These are phyloP conservation scores for Didymosphaeria variabile DNA, from an alignment of 2,329 filamentous ascomycete species.

Conservation along the genomic window DNA sequence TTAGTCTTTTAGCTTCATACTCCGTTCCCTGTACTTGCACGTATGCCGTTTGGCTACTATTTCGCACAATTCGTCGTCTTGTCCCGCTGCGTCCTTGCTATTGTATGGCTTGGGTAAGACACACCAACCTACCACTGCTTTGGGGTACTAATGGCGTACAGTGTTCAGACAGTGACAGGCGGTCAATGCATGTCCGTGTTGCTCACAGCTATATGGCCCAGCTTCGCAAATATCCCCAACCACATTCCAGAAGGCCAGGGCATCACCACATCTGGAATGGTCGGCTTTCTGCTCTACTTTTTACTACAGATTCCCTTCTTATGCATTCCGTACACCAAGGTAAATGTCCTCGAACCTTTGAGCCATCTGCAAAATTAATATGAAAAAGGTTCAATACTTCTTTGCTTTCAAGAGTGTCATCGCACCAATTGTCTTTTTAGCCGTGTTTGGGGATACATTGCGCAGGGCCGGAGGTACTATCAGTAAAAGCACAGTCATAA, in stretches of 20 bases:
- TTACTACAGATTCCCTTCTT: slow-evolving; percentile 37
- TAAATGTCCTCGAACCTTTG: not conserved
- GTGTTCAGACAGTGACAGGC: slow-evolving; percentile 35
- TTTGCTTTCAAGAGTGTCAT: slow-evolving; percentile 39
- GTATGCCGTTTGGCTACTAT: slow-evolving; percentile 38
- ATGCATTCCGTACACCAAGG: slow-evolving; percentile 35
- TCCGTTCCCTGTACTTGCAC: slow-evolving; percentile 35
- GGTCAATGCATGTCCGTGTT: slow-evolving; percentile 37
- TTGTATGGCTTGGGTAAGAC: slow-evolving; percentile 47
- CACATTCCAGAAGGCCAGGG: slow-evolving; percentile 29
- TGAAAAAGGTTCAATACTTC: slow-evolving; percentile 28
- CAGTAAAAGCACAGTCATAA: slow-evolving; percentile 41
- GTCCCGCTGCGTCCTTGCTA: slow-evolving; percentile 44
- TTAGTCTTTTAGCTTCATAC: slow-evolving; percentile 32
- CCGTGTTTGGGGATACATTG: slow-evolving; percentile 35
- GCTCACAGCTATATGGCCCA: slow-evolving; percentile 38
- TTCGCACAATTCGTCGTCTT: slow-evolving; percentile 41
- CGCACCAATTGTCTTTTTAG: slow-evolving; percentile 38
- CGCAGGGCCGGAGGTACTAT: slow-evolving; percentile 37
- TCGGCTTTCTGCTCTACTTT: slow-evolving; percentile 38
- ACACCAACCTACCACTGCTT: not conserved
- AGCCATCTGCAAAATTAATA: too few relatives aligned
- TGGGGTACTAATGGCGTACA: slow-evolving; percentile 19
- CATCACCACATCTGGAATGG: slow-evolving; percentile 29
- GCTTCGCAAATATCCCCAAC: slow-evolving; percentile 33